These are phyloP conservation scores for Aureobasidium namibiae DNA, from an alignment of 2,329 filamentous ascomycete species.

Conservation along the genomic window DNA sequence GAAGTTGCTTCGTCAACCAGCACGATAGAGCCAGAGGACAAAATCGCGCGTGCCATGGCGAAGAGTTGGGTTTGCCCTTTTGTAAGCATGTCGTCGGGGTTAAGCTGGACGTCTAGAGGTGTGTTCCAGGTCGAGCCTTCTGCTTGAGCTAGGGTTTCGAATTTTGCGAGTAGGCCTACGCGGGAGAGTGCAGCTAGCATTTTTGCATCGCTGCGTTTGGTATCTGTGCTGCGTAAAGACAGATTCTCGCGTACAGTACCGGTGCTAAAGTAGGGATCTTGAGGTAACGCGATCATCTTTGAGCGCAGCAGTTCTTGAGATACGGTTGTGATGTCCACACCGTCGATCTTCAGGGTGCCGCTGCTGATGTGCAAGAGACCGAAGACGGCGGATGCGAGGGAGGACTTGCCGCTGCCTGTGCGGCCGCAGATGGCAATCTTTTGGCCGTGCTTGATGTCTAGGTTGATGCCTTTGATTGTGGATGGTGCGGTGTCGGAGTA, in stretches of 20 bases:
- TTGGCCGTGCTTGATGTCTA: conserved; percentile 41
- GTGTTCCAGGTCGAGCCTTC: neutral
- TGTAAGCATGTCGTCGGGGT: conserved; percentile 22
- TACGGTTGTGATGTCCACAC: conserved; percentile 37
- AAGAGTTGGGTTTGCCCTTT: conserved; percentile 46
- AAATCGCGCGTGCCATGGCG: conserved; percentile 39
- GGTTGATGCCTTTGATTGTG: conserved; percentile 39
- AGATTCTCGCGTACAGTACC: conserved; percentile 42
- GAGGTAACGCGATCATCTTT: conserved; percentile 40
- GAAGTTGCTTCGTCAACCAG: conserved; percentile 39
- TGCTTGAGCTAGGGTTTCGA: conserved; percentile 26
- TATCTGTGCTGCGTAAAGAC: conserved; percentile 31
- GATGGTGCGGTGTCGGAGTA: conserved; percentile 22
- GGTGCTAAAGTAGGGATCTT: conserved; percentile 44
- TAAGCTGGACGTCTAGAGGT: conserved; percentile 11
- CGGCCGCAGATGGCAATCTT: conserved; percentile 46
- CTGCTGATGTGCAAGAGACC: conserved; percentile 39
- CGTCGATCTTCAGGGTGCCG: conserved; percentile 41
- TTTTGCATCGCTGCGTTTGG: conserved; percentile 29
- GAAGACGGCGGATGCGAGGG: conserved; percentile 41
- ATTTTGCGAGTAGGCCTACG: conserved; percentile 36
- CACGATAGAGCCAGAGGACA: conserved; percentile 35
- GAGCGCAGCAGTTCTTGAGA: conserved; percentile 39
- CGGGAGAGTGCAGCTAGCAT: conserved; percentile 38
- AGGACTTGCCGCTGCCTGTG: conserved; percentile 47